A percentile compares a stretch with the other conserved stretches of the same genome.
phyloP scores from a whole-genome alignment of 345 rosid genomes.

The Aquilaria yunnanensis region DNA sequence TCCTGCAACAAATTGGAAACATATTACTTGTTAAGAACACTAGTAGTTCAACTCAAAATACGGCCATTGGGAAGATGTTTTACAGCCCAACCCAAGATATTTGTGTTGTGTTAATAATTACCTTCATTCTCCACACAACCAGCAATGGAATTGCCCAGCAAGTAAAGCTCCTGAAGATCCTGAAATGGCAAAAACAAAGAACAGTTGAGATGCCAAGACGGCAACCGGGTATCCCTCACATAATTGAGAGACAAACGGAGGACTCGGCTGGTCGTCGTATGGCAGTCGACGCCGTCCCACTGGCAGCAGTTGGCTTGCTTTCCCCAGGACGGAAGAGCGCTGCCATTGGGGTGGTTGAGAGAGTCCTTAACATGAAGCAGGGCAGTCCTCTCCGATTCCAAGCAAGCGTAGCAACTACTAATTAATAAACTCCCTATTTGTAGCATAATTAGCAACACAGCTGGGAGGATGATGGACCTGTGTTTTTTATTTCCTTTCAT shows the following conservation, averaged over 20 bases:
- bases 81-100: not conserved
- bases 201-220: not conserved
- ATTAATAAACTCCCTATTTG: too few relatives aligned
- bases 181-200: too few relatives aligned
- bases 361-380: constrained; percentile 5
- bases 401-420: not conserved
- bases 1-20: not conserved
- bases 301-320: not conserved
- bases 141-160: not conserved
- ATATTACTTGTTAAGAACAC: not conserved
- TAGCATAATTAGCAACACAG: too few relatives aligned
- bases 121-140: constrained; percentile 1
- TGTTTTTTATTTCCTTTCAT: too few relatives aligned
- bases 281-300: constrained; percentile 1
- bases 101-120: not conserved
- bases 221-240: too few relatives aligned
- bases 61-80: not conserved
- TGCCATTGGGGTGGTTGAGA: not conserved
- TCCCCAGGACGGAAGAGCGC: not conserved
- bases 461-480: too few relatives aligned
- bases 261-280: not conserved
- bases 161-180: not conserved
- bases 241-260: not conserved
- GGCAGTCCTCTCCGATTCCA: constrained; percentile 4
- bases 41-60: too few relatives aligned